phyloP scores from a whole-genome alignment of 768 basidiomycete genomes.

The Kwoniella mangroviensis region DNA sequence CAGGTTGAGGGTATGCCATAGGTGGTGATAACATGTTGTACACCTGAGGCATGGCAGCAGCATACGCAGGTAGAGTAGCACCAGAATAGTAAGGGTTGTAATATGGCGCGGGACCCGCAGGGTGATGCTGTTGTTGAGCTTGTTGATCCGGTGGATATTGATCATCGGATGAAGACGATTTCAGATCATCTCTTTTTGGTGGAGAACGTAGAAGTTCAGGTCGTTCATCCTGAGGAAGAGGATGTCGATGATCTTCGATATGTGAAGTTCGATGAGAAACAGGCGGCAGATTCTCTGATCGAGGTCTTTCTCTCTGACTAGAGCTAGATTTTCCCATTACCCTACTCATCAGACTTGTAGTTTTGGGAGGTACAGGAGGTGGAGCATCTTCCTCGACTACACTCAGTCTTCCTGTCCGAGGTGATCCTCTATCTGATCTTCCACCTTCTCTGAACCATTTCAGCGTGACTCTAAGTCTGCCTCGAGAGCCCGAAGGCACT shows the following conservation, averaged over 20 bases:
- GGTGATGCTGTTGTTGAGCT: conserved; percentile 14
- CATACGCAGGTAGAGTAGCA: conserved; percentile 18
- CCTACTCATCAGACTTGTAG: conserved; percentile 16
- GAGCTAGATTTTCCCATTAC: neutral
- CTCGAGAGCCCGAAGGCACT: conserved; percentile 22
- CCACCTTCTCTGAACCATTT: conserved; percentile 21
- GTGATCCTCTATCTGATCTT: conserved; percentile 7
- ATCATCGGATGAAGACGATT: conserved; percentile 5
- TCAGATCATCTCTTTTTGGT: conserved; percentile 4
- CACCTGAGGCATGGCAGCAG: conserved; percentile 13
- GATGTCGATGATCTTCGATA: neutral
- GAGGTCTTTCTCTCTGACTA: neutral
- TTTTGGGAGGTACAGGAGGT: conserved; percentile 19
- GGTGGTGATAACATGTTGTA: conserved; percentile 19
- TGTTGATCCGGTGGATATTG: neutral
- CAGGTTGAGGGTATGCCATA: conserved; percentile 17
- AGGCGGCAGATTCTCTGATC: no score
- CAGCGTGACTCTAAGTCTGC: conserved; percentile 20
- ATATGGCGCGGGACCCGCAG: neutral
- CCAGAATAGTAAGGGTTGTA: conserved; percentile 24
- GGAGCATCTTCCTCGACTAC: conserved; percentile 9
- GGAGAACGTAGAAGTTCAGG: conserved; percentile 7
- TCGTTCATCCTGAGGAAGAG: conserved; percentile 2
- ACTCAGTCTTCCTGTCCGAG: neutral
- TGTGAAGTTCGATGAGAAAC: neutral